Percentiles rank a stretch among this genome's conserved stretches.
phyloP scores from a whole-genome alignment of 176 grass and related monocot genomes.

The Aegilops bicornis region DNA sequence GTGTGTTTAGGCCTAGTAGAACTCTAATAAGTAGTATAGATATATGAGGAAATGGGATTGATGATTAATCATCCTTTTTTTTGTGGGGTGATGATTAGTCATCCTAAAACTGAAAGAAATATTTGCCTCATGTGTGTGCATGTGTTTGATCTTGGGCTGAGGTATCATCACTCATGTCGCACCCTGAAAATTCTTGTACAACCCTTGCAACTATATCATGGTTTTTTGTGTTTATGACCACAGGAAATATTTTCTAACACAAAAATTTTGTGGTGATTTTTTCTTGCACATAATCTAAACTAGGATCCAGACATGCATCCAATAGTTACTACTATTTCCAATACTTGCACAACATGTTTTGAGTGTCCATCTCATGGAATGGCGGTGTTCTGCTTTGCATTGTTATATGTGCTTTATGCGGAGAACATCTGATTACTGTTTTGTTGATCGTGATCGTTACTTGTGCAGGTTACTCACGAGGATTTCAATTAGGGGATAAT shows the following conservation, averaged over 20 bases:
- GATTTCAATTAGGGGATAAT: slow-evolving; percentile 93
- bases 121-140: neutral
- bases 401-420: neutral
- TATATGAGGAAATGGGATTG: neutral
- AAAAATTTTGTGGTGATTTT: neutral
- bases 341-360: neutral
- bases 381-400: neutral
- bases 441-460: neutral
- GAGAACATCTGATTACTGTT: neutral
- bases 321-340: neutral
- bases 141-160: neutral
- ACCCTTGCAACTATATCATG: neutral
- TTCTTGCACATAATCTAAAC: neutral
- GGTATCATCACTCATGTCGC: neutral
- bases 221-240: neutral
- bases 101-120: neutral
- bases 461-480: slow-evolving; percentile 67
- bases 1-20: neutral
- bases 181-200: neutral
- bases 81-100: no score
- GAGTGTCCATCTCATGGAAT: neutral
- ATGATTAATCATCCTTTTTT: no score
- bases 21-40: neutral
- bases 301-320: neutral
- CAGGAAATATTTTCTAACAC: no score